A percentile compares a stretch with the other conserved stretches of the same genome.
Conservation (phyloP, 345 rosid genomes). For the Citrus mangshanensis region DNA sequence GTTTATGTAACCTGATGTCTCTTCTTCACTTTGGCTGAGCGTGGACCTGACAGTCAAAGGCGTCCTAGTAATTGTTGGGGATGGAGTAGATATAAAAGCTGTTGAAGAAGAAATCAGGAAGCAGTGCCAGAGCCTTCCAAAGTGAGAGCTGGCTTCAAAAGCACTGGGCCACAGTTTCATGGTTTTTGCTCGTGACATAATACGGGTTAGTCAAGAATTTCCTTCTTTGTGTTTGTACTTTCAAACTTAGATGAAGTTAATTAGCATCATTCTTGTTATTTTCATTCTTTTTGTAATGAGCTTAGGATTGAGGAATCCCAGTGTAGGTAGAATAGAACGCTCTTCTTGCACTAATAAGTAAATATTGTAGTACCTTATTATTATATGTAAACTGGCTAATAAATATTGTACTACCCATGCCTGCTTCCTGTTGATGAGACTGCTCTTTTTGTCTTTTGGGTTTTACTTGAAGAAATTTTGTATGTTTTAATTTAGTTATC, state of each 20-base stretch:
- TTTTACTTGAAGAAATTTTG: not conserved
- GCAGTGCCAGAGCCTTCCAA: too few species aligned
- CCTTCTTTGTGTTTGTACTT: not conserved
- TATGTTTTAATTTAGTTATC: not conserved
- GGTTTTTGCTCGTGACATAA: too few species aligned
- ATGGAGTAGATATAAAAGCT: too few species aligned
- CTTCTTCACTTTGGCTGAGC: too few species aligned
- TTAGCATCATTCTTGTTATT: not conserved
- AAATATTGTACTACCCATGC: not conserved
- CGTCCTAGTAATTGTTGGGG: too few species aligned
- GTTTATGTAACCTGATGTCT: not conserved
- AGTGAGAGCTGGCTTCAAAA: too few species aligned
- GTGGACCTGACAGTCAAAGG: too few species aligned
- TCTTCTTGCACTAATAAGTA: not conserved
- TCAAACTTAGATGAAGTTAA: not conserved
- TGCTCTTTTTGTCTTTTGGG: not conserved
- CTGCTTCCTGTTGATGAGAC: not conserved
- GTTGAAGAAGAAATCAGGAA: too few species aligned
- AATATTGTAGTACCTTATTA: not conserved
- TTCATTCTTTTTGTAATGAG: not conserved
- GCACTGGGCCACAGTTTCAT: too few species aligned
- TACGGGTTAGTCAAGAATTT: too few species aligned
- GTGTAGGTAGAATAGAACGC: not conserved
- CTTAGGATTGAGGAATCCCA: not conserved
- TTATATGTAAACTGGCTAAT: not conserved